Evolutionary conservation across 768 basidiomycete genomes (phyloP), one percentile per base, ranked within the genome.

Genomic region (Hysterangium stoloniferum): DNA sequence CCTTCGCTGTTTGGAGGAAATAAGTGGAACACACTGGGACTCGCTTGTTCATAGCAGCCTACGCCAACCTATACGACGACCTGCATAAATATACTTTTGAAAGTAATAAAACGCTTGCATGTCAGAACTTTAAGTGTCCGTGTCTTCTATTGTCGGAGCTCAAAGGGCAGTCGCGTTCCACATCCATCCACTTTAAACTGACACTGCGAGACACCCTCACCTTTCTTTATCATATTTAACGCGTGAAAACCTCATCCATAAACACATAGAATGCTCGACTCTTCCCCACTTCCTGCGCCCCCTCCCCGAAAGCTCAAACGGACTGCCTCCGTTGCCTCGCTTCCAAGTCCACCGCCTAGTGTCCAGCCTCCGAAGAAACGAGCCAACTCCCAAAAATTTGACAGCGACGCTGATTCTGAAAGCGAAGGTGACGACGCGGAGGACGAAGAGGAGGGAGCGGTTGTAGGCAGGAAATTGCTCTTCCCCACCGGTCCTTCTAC

Each of bases 311-410:
- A 51, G 49, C 67, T 81, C 42, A 82, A 82, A 64, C 78, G 81
- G 19, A 79, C 79, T 15, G 77, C 80, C 22, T 84, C 82, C 15
- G 71, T 72, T 35, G 77, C 75, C 27, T 80, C 80, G 4, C 69
- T 85, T 20, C 82, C 80, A 32, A 85, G 83, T 0, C 83, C 82
- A 19, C 83, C 83, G 0, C 66, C 77, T 25, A 83, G 81, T 6
- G 71, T 67, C 43, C 69, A 75, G 51, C 80, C 73, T 54, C 71
- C 70, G 17, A 72, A 70, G 51, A 48, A 52, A 31, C 51, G 52
- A 20, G 29, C 27, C 4, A 32, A 27, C 12, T 13, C 44, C 27
- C 44, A 45, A 17, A 45, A 22, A 66, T 53, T 69, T 68, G 74
- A 61, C n/a, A 46, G 53, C 11, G 65, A 62, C 40, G 55, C 57